Percentiles rank a stretch among this genome's conserved stretches.
These are phyloP conservation scores for Orobanche coerulescens DNA, from an alignment of 257 asterid genomes.

Conservation along the genomic window DNA sequence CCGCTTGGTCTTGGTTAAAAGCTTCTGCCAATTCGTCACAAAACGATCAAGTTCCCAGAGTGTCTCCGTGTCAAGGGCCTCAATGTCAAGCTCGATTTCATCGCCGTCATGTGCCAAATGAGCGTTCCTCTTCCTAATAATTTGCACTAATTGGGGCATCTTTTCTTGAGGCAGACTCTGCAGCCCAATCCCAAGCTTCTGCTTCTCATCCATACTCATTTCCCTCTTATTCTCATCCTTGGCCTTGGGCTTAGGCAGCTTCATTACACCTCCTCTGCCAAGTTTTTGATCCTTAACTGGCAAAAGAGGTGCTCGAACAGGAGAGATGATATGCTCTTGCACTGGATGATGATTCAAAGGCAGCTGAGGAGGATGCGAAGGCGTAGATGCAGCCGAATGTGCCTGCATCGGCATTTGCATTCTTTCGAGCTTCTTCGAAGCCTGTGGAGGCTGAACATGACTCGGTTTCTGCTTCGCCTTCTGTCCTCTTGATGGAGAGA, in stretches of 20 bases:
- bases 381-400: constrained; percentile 68
- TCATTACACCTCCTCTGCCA: constrained; percentile 27
- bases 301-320: constrained; percentile 40
- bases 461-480: constrained; percentile 35
- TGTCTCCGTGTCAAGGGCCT: constrained; percentile 85
- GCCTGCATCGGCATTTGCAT: constrained; percentile 35
- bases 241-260: constrained; percentile 90
- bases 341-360: constrained; percentile 19
- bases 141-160: constrained; percentile 83
- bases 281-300: constrained; percentile 32
- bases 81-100: constrained; percentile 95
- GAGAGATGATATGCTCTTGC: constrained; percentile 42
- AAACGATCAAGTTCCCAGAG: constrained; percentile 97
- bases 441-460: constrained; percentile 23
- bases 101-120: constrained; percentile 92
- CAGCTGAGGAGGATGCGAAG: constrained; percentile 34
- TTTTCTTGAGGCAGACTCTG: constrained; percentile 93
- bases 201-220: constrained; percentile 92
- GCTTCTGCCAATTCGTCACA: constrained; percentile 91
- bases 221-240: constrained; percentile 84
- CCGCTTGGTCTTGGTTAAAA: constrained; percentile 82
- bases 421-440: constrained; percentile 41
- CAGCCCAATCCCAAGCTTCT: constrained; percentile 80
- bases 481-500: constrained; percentile 43
- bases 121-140: constrained; percentile 74